Conservation (phyloP, 768 basidiomycete genomes). For the Pleurotus platypus region DNA sequence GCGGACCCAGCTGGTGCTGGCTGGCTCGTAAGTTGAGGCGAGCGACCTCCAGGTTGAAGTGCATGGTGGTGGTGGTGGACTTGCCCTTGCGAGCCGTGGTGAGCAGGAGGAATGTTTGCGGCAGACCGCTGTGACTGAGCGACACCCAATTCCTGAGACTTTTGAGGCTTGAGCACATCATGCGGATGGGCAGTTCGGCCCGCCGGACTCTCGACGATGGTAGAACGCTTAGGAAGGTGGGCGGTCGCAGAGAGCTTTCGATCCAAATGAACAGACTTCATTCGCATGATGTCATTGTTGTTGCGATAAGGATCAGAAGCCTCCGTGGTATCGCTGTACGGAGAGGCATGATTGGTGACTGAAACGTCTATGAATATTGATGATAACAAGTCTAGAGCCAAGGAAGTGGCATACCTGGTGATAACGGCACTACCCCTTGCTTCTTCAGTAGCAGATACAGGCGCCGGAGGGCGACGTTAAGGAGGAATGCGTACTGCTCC, state of each 20-base stretch:
- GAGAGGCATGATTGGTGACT: constrained; percentile 23
- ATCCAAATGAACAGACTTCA: constrained; percentile 93
- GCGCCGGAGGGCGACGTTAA: constrained; percentile 92
- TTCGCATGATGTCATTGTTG: constrained; percentile 86
- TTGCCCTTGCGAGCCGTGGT: constrained; percentile 23
- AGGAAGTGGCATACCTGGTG: constrained; percentile 53
- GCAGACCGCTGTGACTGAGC: constrained; percentile 30
- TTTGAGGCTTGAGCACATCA: constrained; percentile 48
- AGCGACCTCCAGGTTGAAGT: constrained; percentile 27
- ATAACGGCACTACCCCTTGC: constrained; percentile 84
- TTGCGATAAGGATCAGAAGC: constrained; percentile 77
- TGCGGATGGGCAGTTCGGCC: constrained; percentile 81
- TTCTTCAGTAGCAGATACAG: constrained; percentile 85
- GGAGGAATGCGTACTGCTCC: constrained; percentile 95
- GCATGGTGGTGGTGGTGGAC: constrained; percentile 29
- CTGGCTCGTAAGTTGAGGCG: constrained; percentile 23
- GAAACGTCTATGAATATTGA: constrained; percentile 14
- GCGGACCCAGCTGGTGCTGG: constrained; percentile 19
- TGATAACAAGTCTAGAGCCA: constrained; percentile 5
- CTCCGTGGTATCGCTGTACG: constrained; percentile 33
- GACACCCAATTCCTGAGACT: constrained; percentile 37
- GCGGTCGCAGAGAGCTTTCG: constrained; percentile 95
- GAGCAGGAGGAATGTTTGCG: constrained; percentile 22
- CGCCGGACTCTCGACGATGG: constrained; percentile 91
- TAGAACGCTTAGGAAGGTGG: constrained; percentile 87